phyloP scores from a whole-genome alignment of 2,329 filamentous ascomycete genomes.

The Akanthomyces dipterigenus region DNA sequence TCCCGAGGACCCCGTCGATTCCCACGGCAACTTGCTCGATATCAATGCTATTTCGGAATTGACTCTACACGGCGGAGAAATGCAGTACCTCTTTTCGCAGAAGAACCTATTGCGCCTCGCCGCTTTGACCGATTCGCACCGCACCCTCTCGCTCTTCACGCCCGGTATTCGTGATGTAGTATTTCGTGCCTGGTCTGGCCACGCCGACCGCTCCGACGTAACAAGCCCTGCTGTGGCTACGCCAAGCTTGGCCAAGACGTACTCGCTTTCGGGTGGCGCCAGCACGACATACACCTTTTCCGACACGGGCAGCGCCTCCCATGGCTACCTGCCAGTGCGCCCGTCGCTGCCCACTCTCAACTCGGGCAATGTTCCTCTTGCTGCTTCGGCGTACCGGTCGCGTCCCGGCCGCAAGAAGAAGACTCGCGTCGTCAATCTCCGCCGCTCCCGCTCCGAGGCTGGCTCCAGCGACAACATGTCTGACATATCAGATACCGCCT shows the following conservation, averaged over 20 bases:
- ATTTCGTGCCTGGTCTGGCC: constrained; percentile 85
- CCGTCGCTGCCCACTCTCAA: constrained; percentile 58
- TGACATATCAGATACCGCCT: constrained; percentile 45
- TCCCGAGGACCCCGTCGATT: constrained; percentile 75
- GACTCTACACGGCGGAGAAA: constrained; percentile 73
- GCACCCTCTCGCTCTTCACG: constrained; percentile 85
- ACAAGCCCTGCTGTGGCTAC: constrained; percentile 41
- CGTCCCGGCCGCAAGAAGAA: constrained; percentile 70
- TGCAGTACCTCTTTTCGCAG: constrained; percentile 87
- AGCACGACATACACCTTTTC: constrained; percentile 68
- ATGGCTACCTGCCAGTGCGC: constrained; percentile 59
- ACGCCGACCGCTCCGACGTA: constrained; percentile 61
- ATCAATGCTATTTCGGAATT: constrained; percentile 68
- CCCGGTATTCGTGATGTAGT: constrained; percentile 85
- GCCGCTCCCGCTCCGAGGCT: constrained; percentile 51
- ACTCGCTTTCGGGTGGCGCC: constrained; percentile 52
- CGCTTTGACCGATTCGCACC: constrained; percentile 78
- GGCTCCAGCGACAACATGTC: constrained; percentile 45
- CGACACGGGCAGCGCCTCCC: constrained; percentile 57
- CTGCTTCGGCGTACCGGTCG: constrained; percentile 55
- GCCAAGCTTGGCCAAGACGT: constrained; percentile 53
- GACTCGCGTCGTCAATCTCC: constrained; percentile 73
- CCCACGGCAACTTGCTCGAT: constrained; percentile 69
- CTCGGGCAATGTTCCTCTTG: constrained; percentile 56
- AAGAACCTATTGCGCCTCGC: constrained; percentile 85